These are phyloP conservation scores for Eucalyptus pauciflora DNA, from an alignment of 345 rosid species.

Conservation along the genomic window DNA sequence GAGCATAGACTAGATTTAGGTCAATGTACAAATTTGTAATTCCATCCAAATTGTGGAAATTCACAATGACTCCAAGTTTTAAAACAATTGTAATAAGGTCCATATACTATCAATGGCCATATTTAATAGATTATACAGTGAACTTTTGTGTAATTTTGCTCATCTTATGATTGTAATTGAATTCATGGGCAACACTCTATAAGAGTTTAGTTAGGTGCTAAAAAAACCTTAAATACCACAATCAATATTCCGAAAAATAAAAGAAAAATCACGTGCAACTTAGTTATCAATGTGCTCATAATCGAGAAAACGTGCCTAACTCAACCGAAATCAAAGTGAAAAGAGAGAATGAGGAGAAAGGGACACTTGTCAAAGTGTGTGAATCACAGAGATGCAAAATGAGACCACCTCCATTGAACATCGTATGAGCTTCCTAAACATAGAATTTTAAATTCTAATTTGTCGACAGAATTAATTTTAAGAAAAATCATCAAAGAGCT, in stretches of 20 bases:
- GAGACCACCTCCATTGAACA: background rate
- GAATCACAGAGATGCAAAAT: background rate
- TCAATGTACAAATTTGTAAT: background rate
- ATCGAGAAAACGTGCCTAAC: background rate
- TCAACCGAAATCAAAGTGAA: background rate
- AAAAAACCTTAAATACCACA: background rate
- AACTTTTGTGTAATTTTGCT: background rate
- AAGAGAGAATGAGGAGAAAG: background rate
- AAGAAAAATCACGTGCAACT: background rate
- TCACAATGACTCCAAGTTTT: background rate
- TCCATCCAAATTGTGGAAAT: background rate
- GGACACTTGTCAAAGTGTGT: background rate
- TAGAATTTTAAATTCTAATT: background rate
- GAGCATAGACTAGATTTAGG: background rate
- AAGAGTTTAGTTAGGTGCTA: background rate
- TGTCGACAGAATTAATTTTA: background rate
- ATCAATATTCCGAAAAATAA: background rate
- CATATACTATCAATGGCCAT: background rate
- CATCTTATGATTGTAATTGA: background rate
- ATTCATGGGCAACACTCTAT: background rate
- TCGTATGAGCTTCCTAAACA: background rate
- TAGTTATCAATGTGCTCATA: background rate
- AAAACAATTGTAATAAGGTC: background rate
- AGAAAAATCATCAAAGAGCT: background rate
- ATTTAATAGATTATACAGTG: background rate